Conservation (phyloP, 805 yeast species). For the Ogataea pignaliae region DNA sequence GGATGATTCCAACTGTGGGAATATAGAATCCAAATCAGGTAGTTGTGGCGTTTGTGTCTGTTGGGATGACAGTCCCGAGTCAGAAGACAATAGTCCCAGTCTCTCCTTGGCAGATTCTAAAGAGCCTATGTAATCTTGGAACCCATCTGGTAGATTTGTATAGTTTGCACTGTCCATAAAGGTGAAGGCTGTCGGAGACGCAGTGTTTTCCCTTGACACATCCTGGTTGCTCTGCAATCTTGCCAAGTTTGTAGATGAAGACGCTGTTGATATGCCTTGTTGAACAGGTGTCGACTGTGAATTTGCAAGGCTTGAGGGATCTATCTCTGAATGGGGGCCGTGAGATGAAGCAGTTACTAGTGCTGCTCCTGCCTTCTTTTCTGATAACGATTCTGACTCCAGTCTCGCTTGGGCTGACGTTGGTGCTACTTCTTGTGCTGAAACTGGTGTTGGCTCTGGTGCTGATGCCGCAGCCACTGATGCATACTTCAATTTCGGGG, state of each 20-base stretch:
- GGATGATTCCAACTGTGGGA: constrained; percentile 67
- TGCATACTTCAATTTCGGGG: constrained; percentile 38
- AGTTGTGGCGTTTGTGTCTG: constrained; percentile 37
- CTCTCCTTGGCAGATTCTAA: constrained; percentile 32
- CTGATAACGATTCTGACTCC: background rate
- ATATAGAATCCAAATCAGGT: constrained; percentile 48
- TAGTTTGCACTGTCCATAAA: constrained; percentile 20
- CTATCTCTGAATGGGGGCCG: background rate
- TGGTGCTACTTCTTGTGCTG: constrained; percentile 22
- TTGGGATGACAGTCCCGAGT: constrained; percentile 11
- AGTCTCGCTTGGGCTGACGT: background rate
- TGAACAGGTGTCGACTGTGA: constrained; percentile 3
- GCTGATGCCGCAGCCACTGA: constrained; percentile 20
- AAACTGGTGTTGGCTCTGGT: constrained; percentile 1
- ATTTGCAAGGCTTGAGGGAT: background rate
- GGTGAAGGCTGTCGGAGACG: constrained; percentile 14
- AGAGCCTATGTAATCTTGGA: constrained; percentile 20
- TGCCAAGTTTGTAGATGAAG: background rate
- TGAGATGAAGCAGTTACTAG: constrained; percentile 3
- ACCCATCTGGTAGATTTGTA: constrained; percentile 24
- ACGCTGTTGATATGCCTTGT: background rate
- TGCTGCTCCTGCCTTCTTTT: background rate
- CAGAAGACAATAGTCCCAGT: constrained; percentile 26
- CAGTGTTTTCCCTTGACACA: constrained; percentile 10
- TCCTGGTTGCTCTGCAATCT: background rate